Percentiles rank a stretch among this genome's conserved stretches.
phyloP scores from a whole-genome alignment of 164 flowering plant species.

The Houttuynia cordata region DNA sequence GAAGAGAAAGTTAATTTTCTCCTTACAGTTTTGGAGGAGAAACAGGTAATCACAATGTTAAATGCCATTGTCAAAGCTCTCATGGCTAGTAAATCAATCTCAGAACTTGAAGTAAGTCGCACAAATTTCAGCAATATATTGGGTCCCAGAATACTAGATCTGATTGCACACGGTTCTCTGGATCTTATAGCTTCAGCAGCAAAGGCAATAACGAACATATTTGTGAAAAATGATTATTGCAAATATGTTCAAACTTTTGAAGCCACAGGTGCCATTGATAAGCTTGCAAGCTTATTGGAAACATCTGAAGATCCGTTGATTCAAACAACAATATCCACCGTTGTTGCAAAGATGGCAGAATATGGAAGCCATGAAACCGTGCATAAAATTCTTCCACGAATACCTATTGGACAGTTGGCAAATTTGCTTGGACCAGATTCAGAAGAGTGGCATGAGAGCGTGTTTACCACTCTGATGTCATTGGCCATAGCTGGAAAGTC shows the following conservation, averaged over 20 bases:
- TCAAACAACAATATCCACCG: constrained; percentile 22
- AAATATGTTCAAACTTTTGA: constrained; percentile 24
- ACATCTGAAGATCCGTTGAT: constrained; percentile 22
- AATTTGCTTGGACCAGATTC: constrained; percentile 22
- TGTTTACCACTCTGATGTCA: constrained; percentile 26
- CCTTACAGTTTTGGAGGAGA: constrained; percentile 21
- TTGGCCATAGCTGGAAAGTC: constrained; percentile 31
- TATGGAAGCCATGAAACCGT: constrained; percentile 23
- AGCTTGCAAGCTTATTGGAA: constrained; percentile 18
- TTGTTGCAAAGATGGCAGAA: constrained; percentile 35
- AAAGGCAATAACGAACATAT: constrained; percentile 22
- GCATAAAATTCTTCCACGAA: constrained; percentile 20
- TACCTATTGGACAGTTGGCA: constrained; percentile 20
- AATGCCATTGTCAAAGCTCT: constrained; percentile 27
- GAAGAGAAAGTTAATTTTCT: constrained; percentile 20
- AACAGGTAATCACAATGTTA: constrained; percentile 18
- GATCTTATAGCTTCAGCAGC: constrained; percentile 22
- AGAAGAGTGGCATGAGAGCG: constrained; percentile 32
- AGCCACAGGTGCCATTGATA: constrained; percentile 20
- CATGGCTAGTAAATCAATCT: constrained; percentile 36
- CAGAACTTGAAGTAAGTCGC: constrained; percentile 34
- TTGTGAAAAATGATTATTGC: constrained; percentile 20
- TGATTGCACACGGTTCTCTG: constrained; percentile 20
- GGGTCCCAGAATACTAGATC: constrained; percentile 23
- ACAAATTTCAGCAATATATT: constrained; percentile 27